A percentile compares a stretch with the other conserved stretches of the same genome.
Conservation (phyloP, 2,329 filamentous ascomycete genomes). For the Fusarium virguliforme region DNA sequence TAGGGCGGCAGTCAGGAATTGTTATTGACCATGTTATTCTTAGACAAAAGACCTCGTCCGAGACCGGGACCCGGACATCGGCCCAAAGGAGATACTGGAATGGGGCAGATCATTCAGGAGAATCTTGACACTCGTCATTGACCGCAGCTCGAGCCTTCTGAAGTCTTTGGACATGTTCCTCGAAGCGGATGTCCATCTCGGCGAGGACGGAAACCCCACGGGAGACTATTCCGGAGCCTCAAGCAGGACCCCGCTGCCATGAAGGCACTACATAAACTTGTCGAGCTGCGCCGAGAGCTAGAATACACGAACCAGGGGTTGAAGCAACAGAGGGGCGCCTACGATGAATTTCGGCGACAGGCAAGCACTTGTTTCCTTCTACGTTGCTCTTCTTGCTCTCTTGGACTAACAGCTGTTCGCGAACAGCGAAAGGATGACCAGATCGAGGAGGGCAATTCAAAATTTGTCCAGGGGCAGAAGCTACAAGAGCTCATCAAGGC, state of each 20-base stretch:
- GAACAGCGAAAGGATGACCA: not conserved
- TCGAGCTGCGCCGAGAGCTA: not conserved
- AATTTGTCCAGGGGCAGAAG: not conserved
- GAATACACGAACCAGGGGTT: not conserved
- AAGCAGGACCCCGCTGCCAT: not conserved
- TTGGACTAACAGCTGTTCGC: too few relatives aligned
- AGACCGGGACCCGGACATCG: not conserved
- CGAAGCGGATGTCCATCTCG: not conserved
- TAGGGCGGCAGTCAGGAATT: too few relatives aligned
- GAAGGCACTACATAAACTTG: not conserved
- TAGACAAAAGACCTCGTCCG: not conserved
- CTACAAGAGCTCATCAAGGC: not conserved
- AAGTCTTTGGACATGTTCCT: not conserved
- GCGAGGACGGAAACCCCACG: not conserved
- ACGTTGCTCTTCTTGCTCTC: too few relatives aligned
- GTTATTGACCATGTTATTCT: too few relatives aligned
- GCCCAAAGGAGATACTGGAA: not conserved
- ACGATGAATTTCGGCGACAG: not conserved
- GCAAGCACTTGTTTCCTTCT: not conserved
- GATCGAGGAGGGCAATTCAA: not conserved
- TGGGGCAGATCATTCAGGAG: not conserved
- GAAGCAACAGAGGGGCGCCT: not conserved
- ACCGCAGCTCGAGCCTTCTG: not conserved
- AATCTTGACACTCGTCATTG: not conserved
- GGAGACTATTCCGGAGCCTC: not conserved